These are phyloP conservation scores for Azolla pinnata DNA, from an alignment of 75 land plant genomes.

Conservation along the genomic window DNA sequence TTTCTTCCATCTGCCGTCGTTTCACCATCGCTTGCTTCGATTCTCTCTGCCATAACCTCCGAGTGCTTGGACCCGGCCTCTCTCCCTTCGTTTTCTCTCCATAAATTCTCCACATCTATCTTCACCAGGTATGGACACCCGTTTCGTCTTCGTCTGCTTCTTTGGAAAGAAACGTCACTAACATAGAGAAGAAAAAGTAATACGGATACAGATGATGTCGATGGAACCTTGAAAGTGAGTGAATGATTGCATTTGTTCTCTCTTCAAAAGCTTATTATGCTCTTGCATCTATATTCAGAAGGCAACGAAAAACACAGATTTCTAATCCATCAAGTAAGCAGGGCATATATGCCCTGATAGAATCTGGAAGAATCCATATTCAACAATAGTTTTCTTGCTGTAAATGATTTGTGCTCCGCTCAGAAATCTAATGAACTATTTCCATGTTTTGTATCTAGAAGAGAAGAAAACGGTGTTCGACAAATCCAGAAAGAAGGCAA, in stretches of 20 bases:
- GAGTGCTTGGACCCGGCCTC: slow-evolving; percentile 68
- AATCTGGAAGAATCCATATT: no score
- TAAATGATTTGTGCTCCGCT: no score
- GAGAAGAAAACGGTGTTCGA: no score
- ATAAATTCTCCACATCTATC: slow-evolving; percentile 6
- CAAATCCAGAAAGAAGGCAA: no score
- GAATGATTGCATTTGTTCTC: background rate
- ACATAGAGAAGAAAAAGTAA: background rate
- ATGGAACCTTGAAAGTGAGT: background rate
- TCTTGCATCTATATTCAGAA: background rate
- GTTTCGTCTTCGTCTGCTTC: background rate
- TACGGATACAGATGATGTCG: background rate
- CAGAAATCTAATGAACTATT: no score
- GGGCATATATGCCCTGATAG: no score
- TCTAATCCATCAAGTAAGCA: no score
- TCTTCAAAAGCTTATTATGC: background rate
- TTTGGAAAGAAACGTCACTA: background rate
- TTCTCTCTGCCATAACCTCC: slow-evolving; percentile 30
- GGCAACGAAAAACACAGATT: no score
- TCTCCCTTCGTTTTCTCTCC: slow-evolving; percentile 41
- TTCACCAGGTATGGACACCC: background rate
- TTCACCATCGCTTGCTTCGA: slow-evolving; percentile 3
- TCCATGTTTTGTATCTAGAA: no score
- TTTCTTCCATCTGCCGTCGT: slow-evolving; percentile 1
- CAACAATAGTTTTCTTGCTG: no score